Evolutionary conservation across 345 rosid species (phyloP).

Genomic region (Populus simonii): DNA sequence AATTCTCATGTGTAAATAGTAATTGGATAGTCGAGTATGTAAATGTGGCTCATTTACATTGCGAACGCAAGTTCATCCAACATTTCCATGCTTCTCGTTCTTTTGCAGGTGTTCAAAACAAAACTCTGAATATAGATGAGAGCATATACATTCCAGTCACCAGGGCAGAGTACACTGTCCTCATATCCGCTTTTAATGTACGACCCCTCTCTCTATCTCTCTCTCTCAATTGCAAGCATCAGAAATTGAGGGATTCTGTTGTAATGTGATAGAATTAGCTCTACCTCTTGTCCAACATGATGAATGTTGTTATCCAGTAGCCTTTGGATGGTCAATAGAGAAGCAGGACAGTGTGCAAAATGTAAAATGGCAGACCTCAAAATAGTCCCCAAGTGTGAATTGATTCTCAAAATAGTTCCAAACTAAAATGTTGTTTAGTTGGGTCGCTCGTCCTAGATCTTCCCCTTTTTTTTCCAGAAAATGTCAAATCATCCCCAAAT

Average conservation of each 20-base stretch:
- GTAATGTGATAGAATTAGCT: neutral
- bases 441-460: neutral
- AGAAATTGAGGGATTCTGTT: neutral
- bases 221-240: neutral
- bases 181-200: slow-evolving; percentile 70
- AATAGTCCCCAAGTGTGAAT: neutral
- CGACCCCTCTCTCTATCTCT: slow-evolving; percentile 21
- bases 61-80: slow-evolving; percentile 3
- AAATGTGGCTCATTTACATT: neutral
- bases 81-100: slow-evolving; percentile 2
- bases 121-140: slow-evolving; percentile 70
- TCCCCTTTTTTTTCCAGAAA: no score
- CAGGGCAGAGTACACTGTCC: slow-evolving; percentile 75
- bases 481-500: neutral
- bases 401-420: neutral
- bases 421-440: neutral
- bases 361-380: neutral
- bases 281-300: neutral
- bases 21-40: neutral
- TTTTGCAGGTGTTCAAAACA: slow-evolving; percentile 80
- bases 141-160: slow-evolving; percentile 77
- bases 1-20: neutral
- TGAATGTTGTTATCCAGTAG: neutral
- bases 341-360: neutral
- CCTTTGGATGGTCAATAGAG: neutral